These are phyloP conservation scores for Penicillium bovifimosum DNA, from an alignment of 495 filamentous ascomycete genomes.

Conservation along the genomic window DNA sequence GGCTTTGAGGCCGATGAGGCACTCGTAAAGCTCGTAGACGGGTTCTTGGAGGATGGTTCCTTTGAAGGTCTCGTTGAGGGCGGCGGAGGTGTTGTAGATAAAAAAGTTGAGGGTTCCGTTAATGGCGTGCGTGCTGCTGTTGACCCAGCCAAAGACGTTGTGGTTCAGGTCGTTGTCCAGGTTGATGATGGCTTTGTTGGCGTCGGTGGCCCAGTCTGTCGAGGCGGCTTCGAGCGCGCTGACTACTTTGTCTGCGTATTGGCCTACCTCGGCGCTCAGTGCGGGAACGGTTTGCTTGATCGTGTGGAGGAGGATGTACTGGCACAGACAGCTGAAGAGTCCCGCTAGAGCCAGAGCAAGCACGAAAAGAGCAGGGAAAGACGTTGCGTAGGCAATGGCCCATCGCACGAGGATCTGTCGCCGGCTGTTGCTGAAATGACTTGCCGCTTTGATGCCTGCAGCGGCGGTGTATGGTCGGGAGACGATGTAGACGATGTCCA, in stretches of 20 bases:
- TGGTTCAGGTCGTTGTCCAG: slow-evolving; percentile 72
- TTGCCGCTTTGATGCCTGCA: slow-evolving; percentile 67
- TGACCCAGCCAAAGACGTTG: slow-evolving; percentile 85
- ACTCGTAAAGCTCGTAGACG: slow-evolving; percentile 66
- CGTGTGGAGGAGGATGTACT: slow-evolving; percentile 68
- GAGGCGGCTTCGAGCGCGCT: slow-evolving; percentile 65
- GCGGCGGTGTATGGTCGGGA: slow-evolving; percentile 70
- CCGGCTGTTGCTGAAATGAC: slow-evolving; percentile 59
- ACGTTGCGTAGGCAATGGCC: slow-evolving; percentile 82
- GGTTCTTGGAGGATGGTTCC: slow-evolving; percentile 70
- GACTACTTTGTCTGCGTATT: slow-evolving; percentile 79
- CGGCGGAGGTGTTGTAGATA: slow-evolving; percentile 63
- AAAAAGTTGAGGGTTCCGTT: slow-evolving; percentile 84
- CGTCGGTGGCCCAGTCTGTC: slow-evolving; percentile 64
- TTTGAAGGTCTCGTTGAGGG: slow-evolving; percentile 72
- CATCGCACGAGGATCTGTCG: slow-evolving; percentile 71
- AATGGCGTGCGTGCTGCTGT: slow-evolving; percentile 68
- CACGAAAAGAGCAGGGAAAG: slow-evolving; percentile 78
- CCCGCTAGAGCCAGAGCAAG: slow-evolving; percentile 82
- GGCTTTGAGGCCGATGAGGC: slow-evolving; percentile 71
- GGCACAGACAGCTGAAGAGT: slow-evolving; percentile 76
- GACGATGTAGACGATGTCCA: slow-evolving; percentile 86
- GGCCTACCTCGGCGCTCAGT: slow-evolving; percentile 68
- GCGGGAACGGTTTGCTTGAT: slow-evolving; percentile 73
- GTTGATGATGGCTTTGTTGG: slow-evolving; percentile 65